Conservation (phyloP, 352 stramenopile genomes). For the Aphanomyces stellatus region DNA sequence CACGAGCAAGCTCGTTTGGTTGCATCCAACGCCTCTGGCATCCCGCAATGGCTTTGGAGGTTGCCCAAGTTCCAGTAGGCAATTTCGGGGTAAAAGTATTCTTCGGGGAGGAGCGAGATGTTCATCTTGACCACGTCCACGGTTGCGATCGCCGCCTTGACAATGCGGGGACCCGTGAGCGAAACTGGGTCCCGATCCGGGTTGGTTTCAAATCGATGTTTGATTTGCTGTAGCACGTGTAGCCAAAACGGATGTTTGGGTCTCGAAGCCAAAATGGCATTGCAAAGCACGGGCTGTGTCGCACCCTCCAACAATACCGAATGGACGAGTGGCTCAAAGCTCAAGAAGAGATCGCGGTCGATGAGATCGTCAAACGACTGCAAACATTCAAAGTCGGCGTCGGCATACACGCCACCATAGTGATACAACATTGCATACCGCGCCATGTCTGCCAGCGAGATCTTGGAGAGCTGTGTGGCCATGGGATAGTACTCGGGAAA, state of each 20-base stretch:
- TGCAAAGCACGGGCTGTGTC: slow-evolving; percentile 31
- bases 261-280: slow-evolving; percentile 45
- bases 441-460: slow-evolving; percentile 41
- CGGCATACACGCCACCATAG: slow-evolving; percentile 40
- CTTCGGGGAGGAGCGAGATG: slow-evolving; percentile 26
- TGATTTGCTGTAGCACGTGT: slow-evolving; percentile 37
- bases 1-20: slow-evolving; percentile 31
- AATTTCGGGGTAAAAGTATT: slow-evolving; percentile 48
- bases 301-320: slow-evolving; percentile 38
- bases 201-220: slow-evolving; percentile 28
- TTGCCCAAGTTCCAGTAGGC: slow-evolving; percentile 41
- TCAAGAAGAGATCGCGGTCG: slow-evolving; percentile 35
- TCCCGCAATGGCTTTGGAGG: no score
- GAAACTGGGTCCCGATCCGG: slow-evolving; percentile 24
- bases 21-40: slow-evolving; percentile 23
- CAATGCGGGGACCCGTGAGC: slow-evolving; percentile 39
- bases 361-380: slow-evolving; percentile 30
- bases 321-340: slow-evolving; percentile 36
- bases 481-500: slow-evolving; percentile 40
- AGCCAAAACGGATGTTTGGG: slow-evolving; percentile 45
- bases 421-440: slow-evolving; percentile 43
- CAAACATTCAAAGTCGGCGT: slow-evolving; percentile 45
- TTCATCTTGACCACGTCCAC: background rate
- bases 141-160: slow-evolving; percentile 35
- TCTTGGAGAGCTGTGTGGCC: slow-evolving; percentile 31